These are phyloP conservation scores for Suillus tomentosus DNA, from an alignment of 768 basidiomycete genomes.

Conservation along the genomic window DNA sequence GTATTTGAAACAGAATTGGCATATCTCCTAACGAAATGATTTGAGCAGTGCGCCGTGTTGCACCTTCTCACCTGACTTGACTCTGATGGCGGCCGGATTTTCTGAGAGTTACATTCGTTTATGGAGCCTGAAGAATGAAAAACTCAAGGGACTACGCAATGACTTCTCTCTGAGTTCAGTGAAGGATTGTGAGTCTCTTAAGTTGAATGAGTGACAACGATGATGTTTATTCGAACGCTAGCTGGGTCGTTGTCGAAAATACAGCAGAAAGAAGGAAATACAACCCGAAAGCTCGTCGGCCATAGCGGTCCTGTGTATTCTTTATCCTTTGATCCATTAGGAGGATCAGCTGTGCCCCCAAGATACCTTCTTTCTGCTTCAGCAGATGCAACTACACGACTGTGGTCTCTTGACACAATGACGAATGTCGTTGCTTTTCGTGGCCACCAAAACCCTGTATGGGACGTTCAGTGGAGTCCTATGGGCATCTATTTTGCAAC, in stretches of 20 bases:
- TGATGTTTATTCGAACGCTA: constrained; percentile 28
- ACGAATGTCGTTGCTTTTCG: constrained; percentile 91
- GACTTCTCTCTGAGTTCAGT: constrained; percentile 70
- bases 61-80: constrained; percentile 87
- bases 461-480: constrained; percentile 99
- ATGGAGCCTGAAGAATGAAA: constrained; percentile 95
- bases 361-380: constrained; percentile 89
- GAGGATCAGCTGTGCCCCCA: constrained; percentile 84
- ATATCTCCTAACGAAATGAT: constrained; percentile 13
- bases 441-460: constrained; percentile 96
- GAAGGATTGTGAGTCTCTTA: constrained; percentile 61
- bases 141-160: constrained; percentile 72
- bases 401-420: constrained; percentile 97
- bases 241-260: constrained; percentile 61
- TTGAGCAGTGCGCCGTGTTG: constrained; percentile 73
- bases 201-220: background rate
- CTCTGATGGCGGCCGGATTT: constrained; percentile 93
- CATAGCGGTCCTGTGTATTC: constrained; percentile 97
- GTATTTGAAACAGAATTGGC: constrained; percentile 26
- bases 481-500: constrained; percentile 99
- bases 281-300: constrained; percentile 93
- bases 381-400: constrained; percentile 84
- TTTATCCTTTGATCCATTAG: constrained; percentile 88
- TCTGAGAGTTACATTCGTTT: constrained; percentile 93
- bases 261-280: constrained; percentile 73